Evolutionary conservation across 495 filamentous ascomycete species (phyloP), one percentile per base, ranked within the genome.

Genomic region (Penicillium taxi): DNA sequence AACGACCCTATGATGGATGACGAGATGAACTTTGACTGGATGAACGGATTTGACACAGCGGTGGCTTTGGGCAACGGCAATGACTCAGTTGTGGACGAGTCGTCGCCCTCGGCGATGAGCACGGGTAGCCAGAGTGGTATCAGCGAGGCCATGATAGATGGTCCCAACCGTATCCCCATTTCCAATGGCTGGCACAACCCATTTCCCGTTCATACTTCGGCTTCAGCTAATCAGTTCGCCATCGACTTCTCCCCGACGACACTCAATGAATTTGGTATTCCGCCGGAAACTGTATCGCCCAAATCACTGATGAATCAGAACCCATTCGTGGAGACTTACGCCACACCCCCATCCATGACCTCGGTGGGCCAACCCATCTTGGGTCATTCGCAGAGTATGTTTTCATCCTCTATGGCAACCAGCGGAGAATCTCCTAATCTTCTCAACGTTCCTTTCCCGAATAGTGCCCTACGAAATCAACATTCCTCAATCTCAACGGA

Each of bases 51-150:
- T 55, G 87, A 90, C 32, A 73, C 82, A 41, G 72, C 78, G 17
- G 75, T 90, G 70, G 76, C 78, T 15, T 78, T 87, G 58, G 70
- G 75, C 40, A 77, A 73, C 33, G 59, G 59, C 16, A 78, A 80
- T 42, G 87, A 94, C 45, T 82, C 79, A 39, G 84, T 80, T 6
- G 74, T 96, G 33, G 91, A 94, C 45, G 86, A 84, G 26, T 96
- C 91, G 8, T 96, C 93, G 5, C 91, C 91, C 6, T 96, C 89
- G 6, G 90, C 84, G 15, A 87, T 95, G 51, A 94, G 89, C 60
- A 91, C 84, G 12, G 84, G 81, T 18, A 94, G 89, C 51, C 88
- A 90, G 47, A 90, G 83, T 59, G 86, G 82, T 9, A 83, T 93
- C 50, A 94, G 86, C 58, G 90, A 96, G 52, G 75, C 87, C 39